Percentiles rank a stretch among this genome's conserved stretches.
phyloP scores from a whole-genome alignment of 371 early-diverging fungal genomes.

The Syncephalastrum monosporum region DNA sequence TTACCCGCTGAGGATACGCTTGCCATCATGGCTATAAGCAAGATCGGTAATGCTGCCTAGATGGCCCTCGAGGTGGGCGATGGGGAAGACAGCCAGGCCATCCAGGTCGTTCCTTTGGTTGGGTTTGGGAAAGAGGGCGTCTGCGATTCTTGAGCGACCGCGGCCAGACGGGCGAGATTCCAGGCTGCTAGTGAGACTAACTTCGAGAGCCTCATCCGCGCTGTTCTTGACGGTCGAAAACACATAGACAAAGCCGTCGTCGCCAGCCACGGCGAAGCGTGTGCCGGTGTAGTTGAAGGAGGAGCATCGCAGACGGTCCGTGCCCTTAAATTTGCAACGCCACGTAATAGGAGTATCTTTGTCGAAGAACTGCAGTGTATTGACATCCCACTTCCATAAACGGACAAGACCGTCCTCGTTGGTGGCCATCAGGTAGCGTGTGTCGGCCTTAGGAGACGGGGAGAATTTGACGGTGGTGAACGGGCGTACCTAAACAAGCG shows the following conservation, averaged over 20 bases:
- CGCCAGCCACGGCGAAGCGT: constrained; percentile 78
- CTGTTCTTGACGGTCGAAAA: constrained; percentile 56
- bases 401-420: constrained; percentile 76
- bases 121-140: constrained; percentile 2
- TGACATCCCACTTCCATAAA: constrained; percentile 74
- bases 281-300: constrained; percentile 83
- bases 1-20: constrained; percentile 72
- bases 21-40: constrained; percentile 72
- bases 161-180: constrained; percentile 5
- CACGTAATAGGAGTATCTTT: constrained; percentile 60
- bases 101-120: constrained; percentile 12
- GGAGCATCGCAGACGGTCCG: constrained; percentile 63
- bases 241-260: constrained; percentile 76
- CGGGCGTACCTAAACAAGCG: constrained; percentile 44
- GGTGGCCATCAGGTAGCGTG: constrained; percentile 74
- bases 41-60: constrained; percentile 74
- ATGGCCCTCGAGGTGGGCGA: constrained; percentile 75
- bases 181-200: background rate
- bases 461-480: constrained; percentile 80
- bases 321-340: constrained; percentile 59
- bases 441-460: constrained; percentile 75
- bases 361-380: constrained; percentile 51
- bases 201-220: constrained; percentile 1
- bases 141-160: background rate
- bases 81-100: constrained; percentile 56